Percentiles rank a stretch among this genome's conserved stretches.
Conservation (phyloP, 495 filamentous ascomycete species). For the Podospora didyma region DNA sequence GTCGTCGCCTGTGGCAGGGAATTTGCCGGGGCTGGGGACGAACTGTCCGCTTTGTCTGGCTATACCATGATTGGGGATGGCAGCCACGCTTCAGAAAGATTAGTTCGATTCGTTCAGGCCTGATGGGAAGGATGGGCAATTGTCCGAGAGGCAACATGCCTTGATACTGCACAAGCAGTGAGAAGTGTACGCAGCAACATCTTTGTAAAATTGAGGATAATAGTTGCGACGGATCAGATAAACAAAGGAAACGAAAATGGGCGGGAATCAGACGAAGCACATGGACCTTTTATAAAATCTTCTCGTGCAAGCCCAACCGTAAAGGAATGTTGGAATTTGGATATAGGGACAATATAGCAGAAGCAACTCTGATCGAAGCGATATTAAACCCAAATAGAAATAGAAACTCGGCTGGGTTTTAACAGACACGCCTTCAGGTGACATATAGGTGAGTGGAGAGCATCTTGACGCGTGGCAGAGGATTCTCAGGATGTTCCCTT, state of each 20-base stretch:
- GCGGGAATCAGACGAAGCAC: not conserved
- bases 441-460: no score
- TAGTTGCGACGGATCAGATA: not conserved
- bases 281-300: no score
- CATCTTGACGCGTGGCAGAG: no score
- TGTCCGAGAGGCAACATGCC: not conserved
- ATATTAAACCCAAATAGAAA: no score
- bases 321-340: no score
- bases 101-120: not conserved
- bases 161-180: not conserved
- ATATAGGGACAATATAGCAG: no score
- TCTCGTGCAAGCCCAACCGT: no score
- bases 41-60: constrained; percentile 6
- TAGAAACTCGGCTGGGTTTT: no score
- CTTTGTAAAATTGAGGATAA: not conserved
- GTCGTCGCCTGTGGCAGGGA: constrained; percentile 18
- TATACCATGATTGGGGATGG: not conserved
- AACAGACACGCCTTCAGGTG: no score
- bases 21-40: constrained; percentile 13
- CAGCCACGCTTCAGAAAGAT: not conserved
- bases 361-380: no score
- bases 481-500: no score
- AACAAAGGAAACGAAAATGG: not conserved
- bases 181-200: not conserved
- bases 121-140: not conserved